These are phyloP conservation scores for Trichoderma gamsii DNA, from an alignment of 495 filamentous ascomycete species.

Conservation along the genomic window DNA sequence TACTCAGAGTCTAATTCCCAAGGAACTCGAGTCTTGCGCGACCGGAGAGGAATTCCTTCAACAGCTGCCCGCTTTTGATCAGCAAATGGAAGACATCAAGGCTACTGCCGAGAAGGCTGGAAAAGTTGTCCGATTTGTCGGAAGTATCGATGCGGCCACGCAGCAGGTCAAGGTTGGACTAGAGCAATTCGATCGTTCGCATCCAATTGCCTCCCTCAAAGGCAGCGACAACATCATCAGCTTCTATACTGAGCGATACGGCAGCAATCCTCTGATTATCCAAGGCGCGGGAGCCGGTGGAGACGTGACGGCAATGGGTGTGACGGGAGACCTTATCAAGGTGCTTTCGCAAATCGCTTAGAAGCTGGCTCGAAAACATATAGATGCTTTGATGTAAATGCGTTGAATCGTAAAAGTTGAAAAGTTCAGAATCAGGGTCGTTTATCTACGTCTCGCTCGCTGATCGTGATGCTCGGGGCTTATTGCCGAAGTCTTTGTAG, in stretches of 20 bases:
- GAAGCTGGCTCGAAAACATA: background rate
- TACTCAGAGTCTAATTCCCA: conserved; percentile 83
- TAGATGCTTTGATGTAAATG: background rate
- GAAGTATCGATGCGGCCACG: conserved; percentile 74
- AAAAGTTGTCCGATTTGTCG: conserved; percentile 91
- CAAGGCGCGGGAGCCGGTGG: conserved; percentile 93
- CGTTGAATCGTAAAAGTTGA: background rate
- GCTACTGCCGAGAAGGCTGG: conserved; percentile 69
- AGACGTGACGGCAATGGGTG: conserved; percentile 95
- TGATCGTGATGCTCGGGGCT: background rate
- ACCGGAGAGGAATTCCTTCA: conserved; percentile 78
- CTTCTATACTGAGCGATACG: conserved; percentile 95
- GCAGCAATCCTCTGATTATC: conserved; percentile 79
- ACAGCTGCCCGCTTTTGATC: conserved; percentile 69
- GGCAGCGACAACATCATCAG: conserved; percentile 97
- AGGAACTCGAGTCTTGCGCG: conserved; percentile 64
- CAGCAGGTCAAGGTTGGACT: conserved; percentile 81
- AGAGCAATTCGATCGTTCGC: conserved; percentile 74
- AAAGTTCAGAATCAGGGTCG: background rate
- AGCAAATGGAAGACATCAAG: conserved; percentile 77
- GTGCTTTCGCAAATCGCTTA: conserved; percentile 52
- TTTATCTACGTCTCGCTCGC: conserved; percentile 18
- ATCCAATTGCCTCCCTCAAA: conserved; percentile 86
- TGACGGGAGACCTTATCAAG: conserved; percentile 82
- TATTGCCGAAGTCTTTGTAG: background rate